phyloP scores from a whole-genome alignment of 306 rosid species.

The Sophora flavescens region DNA sequence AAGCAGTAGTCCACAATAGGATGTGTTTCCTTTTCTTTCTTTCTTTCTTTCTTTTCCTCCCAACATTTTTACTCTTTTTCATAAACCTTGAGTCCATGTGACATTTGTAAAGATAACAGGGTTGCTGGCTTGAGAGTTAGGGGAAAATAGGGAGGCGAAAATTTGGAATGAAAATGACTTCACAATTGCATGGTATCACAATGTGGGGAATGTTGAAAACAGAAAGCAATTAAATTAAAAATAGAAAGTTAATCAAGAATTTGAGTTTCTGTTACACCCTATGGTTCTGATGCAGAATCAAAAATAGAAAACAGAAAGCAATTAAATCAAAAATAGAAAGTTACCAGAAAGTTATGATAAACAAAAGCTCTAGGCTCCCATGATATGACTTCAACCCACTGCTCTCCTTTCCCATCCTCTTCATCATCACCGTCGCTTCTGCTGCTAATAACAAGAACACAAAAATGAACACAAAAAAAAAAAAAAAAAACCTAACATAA shows the following conservation, averaged over 20 bases:
- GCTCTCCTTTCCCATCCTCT: conserved; percentile 65
- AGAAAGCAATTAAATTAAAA: background rate
- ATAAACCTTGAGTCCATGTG: background rate
- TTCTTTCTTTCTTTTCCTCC: background rate
- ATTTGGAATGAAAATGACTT: background rate
- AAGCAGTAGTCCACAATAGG: background rate
- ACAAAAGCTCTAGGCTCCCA: conserved; percentile 99
- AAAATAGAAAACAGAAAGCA: background rate
- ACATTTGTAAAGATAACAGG: background rate
- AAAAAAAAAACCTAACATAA: background rate
- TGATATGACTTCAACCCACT: conserved; percentile 91
- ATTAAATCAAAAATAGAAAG: background rate
- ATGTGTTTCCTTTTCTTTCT: background rate
- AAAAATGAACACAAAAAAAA: background rate
- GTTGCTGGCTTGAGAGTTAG: background rate
- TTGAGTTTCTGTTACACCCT: background rate
- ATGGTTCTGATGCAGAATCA: background rate
- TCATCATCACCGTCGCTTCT: conserved; percentile 48
- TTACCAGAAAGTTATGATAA: conserved; percentile 92
- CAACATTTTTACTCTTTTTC: background rate
- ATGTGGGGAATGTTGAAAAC: background rate
- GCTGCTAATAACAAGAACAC: background rate
- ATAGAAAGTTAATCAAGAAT: conserved; percentile 10
- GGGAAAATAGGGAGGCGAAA: conserved; percentile 2
- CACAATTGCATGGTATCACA: background rate